phyloP scores from a whole-genome alignment of 108 stramenopile species.

The Cyclotella choctawhatcheeana region DNA sequence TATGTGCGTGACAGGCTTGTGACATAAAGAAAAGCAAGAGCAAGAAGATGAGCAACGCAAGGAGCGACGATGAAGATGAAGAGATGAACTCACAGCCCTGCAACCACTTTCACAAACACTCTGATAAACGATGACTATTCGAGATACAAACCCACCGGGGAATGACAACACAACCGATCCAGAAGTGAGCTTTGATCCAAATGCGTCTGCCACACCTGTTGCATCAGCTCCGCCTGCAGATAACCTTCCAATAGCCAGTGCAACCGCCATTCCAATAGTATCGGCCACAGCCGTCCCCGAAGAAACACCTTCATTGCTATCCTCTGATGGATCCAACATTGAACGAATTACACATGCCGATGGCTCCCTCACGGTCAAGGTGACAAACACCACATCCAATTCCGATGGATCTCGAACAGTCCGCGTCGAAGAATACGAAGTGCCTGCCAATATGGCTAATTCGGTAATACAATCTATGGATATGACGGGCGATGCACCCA shows the following conservation, averaged over 20 bases:
- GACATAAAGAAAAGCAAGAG: too few species aligned
- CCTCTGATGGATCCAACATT: not conserved
- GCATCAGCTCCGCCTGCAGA: not conserved
- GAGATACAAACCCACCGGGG: constrained; percentile 3
- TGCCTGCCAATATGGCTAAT: constrained; percentile 11
- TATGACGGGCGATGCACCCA: constrained; percentile 22
- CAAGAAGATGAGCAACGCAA: too few species aligned
- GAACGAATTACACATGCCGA: constrained; percentile 9
- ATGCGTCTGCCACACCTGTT: not conserved
- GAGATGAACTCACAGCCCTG: not conserved
- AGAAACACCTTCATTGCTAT: not conserved
- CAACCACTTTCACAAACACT: too few species aligned
- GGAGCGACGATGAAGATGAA: too few species aligned
- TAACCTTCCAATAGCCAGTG: not conserved
- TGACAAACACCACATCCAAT: not conserved
- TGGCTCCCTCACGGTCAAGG: not conserved
- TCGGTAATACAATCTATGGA: constrained; percentile 13
- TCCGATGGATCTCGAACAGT: not conserved
- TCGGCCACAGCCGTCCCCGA: constrained; percentile 4
- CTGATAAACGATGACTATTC: constrained; percentile 2
- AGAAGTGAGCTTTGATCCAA: constrained; percentile 4
- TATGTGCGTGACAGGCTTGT: too few species aligned
- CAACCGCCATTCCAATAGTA: constrained; percentile 5
- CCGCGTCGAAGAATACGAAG: constrained; percentile 3
- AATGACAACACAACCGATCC: too few species aligned